A percentile compares a stretch with the other conserved stretches of the same genome.
Evolutionary conservation across 2,329 filamentous ascomycete species (phyloP).

Genomic region (Penicillium sumatraense): DNA sequence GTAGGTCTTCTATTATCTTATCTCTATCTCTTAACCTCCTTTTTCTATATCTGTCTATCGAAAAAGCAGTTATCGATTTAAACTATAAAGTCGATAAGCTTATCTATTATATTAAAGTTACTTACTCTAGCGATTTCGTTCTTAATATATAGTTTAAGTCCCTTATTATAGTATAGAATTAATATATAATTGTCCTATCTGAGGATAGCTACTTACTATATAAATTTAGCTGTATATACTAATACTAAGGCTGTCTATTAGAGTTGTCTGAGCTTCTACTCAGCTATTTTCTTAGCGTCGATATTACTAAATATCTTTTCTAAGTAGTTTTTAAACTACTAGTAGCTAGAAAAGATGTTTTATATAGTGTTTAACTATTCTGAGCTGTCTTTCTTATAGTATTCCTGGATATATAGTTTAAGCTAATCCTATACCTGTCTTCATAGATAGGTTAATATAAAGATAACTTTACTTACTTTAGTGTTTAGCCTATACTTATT

Average conservation of each 20-base stretch:
- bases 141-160: conserved; percentile 9
- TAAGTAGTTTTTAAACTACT: conserved; percentile 5
- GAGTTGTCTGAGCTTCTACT: conserved; percentile 1
- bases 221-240: too few relatives aligned
- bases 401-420: background rate
- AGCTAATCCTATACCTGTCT: background rate
- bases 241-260: too few relatives aligned
- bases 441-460: background rate
- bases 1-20: background rate
- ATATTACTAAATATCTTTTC: conserved; percentile 11
- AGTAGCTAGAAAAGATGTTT: background rate
- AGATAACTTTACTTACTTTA: background rate
- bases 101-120: background rate
- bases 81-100: background rate
- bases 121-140: conserved; percentile 8
- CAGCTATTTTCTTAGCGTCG: background rate
- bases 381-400: background rate
- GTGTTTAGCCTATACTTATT: too few relatives aligned
- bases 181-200: conserved; percentile 4
- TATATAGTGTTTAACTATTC: background rate
- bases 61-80: conserved; percentile 8
- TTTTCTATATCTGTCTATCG: background rate
- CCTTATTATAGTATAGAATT: conserved; percentile 4
- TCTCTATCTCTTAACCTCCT: background rate
- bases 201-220: background rate